Percentiles rank a stretch among this genome's conserved stretches.
Conservation (phyloP, 371 early-diverging fungal genomes). For the Mortierella sp. region DNA sequence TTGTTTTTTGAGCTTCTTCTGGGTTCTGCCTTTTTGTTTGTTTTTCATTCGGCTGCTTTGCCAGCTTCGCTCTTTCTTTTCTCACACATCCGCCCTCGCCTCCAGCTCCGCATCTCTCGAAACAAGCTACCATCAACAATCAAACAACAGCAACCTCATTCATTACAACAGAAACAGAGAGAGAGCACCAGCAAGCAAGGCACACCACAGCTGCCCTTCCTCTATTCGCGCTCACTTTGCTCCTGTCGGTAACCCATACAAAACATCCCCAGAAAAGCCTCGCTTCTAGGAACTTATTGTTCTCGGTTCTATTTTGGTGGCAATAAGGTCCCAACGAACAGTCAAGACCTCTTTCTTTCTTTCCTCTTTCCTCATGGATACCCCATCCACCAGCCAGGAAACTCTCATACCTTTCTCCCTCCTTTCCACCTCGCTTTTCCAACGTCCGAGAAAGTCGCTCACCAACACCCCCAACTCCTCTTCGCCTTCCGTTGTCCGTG, state of each 20-base stretch:
- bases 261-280: not conserved
- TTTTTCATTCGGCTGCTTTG: not conserved
- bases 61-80: not conserved
- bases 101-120: too few species aligned
- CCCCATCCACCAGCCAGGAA: not conserved
- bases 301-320: constrained; percentile 23
- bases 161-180: too few species aligned
- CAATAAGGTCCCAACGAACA: constrained; percentile 9
- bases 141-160: too few species aligned
- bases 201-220: not conserved
- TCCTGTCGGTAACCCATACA: not conserved
- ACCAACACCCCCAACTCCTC: not conserved
- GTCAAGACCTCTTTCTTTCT: not conserved
- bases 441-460: constrained; percentile 13
- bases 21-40: not conserved
- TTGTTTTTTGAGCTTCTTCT: not conserved
- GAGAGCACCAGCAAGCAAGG: too few species aligned
- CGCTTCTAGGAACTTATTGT: not conserved
- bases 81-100: too few species aligned
- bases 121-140: too few species aligned
- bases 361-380: not conserved
- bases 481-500: not conserved
- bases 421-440: constrained; percentile 38
- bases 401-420: constrained; percentile 33
- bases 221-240: not conserved